A percentile compares a stretch with the other conserved stretches of the same genome.
phyloP scores from a whole-genome alignment of 352 stramenopile species.

The Pythium coloratum region DNA sequence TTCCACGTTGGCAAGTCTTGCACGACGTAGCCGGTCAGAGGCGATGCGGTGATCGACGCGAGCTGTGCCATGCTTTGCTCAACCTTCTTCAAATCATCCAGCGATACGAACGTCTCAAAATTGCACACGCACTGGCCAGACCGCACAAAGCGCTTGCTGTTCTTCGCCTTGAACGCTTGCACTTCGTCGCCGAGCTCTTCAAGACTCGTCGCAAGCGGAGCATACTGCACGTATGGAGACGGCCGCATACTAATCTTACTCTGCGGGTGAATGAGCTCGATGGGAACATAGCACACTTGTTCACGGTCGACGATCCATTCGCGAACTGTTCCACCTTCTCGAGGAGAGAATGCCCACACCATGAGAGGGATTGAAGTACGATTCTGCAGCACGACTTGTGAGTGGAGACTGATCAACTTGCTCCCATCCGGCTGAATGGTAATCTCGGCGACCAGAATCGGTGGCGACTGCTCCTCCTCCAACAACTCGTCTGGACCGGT shows the following conservation, averaged over 20 bases:
- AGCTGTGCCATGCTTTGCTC: slow-evolving; percentile 45
- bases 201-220: slow-evolving; percentile 74
- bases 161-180: slow-evolving; percentile 63
- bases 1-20: slow-evolving; percentile 86
- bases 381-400: slow-evolving; percentile 85
- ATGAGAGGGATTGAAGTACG: slow-evolving; percentile 85
- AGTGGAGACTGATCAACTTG: slow-evolving; percentile 88
- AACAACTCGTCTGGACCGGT: slow-evolving; percentile 31
- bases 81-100: slow-evolving; percentile 52
- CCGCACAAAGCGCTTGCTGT: slow-evolving; percentile 82
- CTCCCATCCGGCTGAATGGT: slow-evolving; percentile 86
- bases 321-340: slow-evolving; percentile 59
- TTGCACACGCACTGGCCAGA: slow-evolving; percentile 78
- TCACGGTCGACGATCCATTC: slow-evolving; percentile 87
- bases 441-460: slow-evolving; percentile 84
- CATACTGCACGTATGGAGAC: slow-evolving; percentile 84
- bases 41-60: slow-evolving; percentile 35
- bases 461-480: slow-evolving; percentile 64
- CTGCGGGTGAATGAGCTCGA: slow-evolving; percentile 83
- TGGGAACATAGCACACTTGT: slow-evolving; percentile 75
- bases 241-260: slow-evolving; percentile 87
- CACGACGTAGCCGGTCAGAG: slow-evolving; percentile 78
- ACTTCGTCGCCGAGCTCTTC: slow-evolving; percentile 79
- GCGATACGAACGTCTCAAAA: slow-evolving; percentile 75
- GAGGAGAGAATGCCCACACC: slow-evolving; percentile 87